Evolutionary conservation across 1,139 yeast genomes (phyloP).

Genomic region (Blastobotrys persicus): DNA sequence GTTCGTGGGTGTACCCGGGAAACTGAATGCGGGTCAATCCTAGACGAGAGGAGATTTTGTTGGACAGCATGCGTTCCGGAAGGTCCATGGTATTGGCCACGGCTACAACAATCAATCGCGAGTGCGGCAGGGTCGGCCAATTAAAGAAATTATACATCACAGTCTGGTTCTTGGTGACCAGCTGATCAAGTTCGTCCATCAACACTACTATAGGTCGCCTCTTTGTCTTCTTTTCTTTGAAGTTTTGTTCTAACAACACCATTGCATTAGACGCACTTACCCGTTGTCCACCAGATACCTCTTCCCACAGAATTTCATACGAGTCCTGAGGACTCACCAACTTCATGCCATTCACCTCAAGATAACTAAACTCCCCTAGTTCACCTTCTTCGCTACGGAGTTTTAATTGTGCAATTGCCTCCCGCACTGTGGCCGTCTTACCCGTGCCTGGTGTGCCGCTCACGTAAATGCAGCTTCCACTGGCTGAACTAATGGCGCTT

Average conservation of each 20-base stretch:
- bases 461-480: constrained; percentile 83
- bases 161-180: constrained; percentile 79
- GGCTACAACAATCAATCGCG: constrained; percentile 83
- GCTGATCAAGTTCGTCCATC: constrained; percentile 90
- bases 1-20: constrained; percentile 81
- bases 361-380: constrained; percentile 59
- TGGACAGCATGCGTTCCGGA: constrained; percentile 84
- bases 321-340: constrained; percentile 81
- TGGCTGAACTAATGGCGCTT: constrained; percentile 64
- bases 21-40: constrained; percentile 87
- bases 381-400: constrained; percentile 43
- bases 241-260: constrained; percentile 52
- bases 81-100: constrained; percentile 97
- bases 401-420: constrained; percentile 69
- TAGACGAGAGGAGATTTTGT: constrained; percentile 85
- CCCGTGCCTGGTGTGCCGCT: constrained; percentile 99
- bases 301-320: constrained; percentile 79
- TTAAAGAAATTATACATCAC: constrained; percentile 95
- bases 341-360: constrained; percentile 90
- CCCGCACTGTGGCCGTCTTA: constrained; percentile 89
- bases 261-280: constrained; percentile 66
- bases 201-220: constrained; percentile 67
- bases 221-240: constrained; percentile 40
- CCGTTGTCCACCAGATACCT: constrained; percentile 55
- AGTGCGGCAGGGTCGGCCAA: constrained; percentile 86